phyloP scores from a whole-genome alignment of 129 eudicot genomes.

The Logfia minima region DNA sequence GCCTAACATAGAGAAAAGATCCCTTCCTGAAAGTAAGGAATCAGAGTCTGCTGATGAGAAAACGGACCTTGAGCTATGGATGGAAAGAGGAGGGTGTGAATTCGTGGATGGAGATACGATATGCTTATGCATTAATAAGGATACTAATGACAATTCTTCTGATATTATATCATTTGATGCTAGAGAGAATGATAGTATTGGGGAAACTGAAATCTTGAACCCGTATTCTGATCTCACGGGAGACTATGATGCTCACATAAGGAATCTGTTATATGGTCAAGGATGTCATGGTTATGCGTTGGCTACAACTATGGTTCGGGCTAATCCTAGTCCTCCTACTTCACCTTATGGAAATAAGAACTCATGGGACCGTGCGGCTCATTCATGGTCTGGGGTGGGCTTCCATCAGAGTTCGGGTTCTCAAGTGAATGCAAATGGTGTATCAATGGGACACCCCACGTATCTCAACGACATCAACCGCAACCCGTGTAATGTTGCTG shows the following conservation, averaged over 20 bases:
- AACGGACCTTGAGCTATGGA: constrained; percentile 27
- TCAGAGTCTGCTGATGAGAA: constrained; percentile 21
- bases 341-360: constrained; percentile 42
- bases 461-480: constrained; percentile 24
- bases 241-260: constrained; percentile 76
- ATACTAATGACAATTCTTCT: constrained; percentile 20
- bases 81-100: constrained; percentile 31
- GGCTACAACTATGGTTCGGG: constrained; percentile 26
- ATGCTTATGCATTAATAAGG: constrained; percentile 26
- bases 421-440: constrained; percentile 32
- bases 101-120: constrained; percentile 36
- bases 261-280: constrained; percentile 69
- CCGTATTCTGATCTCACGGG: constrained; percentile 86
- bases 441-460: constrained; percentile 31
- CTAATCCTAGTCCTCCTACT: constrained; percentile 36
- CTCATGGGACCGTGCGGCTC: constrained; percentile 47
- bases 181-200: constrained; percentile 41
- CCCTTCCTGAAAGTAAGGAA: neutral
- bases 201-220: constrained; percentile 51
- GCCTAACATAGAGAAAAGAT: constrained; percentile 12
- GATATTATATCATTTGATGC: constrained; percentile 39
- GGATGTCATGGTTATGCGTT: constrained; percentile 50
- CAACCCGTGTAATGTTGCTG: constrained; percentile 16
- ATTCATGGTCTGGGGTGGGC: constrained; percentile 29
- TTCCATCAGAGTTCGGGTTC: constrained; percentile 28